A percentile compares a stretch with the other conserved stretches of the same genome.
Evolutionary conservation across 2,329 filamentous ascomycete genomes (phyloP).

Genomic region (Endocalyx cinctus): DNA sequence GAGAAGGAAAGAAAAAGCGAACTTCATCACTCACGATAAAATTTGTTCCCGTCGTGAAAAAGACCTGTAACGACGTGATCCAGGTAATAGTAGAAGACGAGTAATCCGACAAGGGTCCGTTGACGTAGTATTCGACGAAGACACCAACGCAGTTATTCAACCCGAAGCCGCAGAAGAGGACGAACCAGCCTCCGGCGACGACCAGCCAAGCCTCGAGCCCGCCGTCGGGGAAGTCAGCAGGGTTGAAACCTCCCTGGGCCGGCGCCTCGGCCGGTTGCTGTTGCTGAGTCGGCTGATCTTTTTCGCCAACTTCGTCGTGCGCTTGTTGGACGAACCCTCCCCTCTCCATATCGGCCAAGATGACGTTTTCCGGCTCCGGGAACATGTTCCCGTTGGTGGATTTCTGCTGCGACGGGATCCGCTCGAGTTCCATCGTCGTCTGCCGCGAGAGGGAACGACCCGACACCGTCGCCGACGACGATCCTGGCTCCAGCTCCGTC

Average conservation of each 20-base stretch:
- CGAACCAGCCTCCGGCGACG: slow-evolving; percentile 10
- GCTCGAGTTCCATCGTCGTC: slow-evolving; percentile 17
- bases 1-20: background rate
- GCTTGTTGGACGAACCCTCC: no score
- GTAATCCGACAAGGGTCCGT: slow-evolving; percentile 40
- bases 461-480: no score
- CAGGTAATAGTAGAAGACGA: slow-evolving; percentile 48
- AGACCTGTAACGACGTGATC: slow-evolving; percentile 52
- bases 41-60: slow-evolving; percentile 42
- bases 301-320: no score
- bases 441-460: no score
- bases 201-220: slow-evolving; percentile 49
- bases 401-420: slow-evolving; percentile 20
- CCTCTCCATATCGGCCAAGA: slow-evolving; percentile 28
- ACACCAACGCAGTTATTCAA: slow-evolving; percentile 42
- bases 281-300: no score
- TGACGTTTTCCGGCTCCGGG: slow-evolving; percentile 13
- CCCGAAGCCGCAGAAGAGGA: slow-evolving; percentile 35
- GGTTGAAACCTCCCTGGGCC: slow-evolving; percentile 27
- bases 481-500: no score
- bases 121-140: slow-evolving; percentile 53
- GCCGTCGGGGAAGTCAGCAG: slow-evolving; percentile 54
- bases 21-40: slow-evolving; percentile 24
- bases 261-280: slow-evolving; percentile 5
- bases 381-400: slow-evolving; percentile 14